A percentile compares a stretch with the other conserved stretches of the same genome.
Conservation (phyloP, 1,284 basidiomycete genomes). For the Tilletia walkeri region DNA sequence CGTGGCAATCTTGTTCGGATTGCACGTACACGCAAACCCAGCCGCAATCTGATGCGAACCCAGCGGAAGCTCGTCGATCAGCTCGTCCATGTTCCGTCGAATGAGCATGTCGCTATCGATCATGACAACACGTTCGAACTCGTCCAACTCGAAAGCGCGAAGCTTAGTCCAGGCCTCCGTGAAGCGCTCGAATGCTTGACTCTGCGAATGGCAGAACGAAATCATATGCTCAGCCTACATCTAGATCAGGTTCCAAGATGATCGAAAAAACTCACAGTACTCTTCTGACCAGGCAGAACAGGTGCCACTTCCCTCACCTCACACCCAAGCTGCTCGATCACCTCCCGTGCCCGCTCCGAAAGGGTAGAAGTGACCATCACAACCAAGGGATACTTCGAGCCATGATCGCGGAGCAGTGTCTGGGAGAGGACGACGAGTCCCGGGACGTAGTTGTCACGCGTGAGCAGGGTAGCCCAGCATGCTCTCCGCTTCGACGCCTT, state of each 20-base stretch:
- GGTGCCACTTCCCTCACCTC: conserved; percentile 34
- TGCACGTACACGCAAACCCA: conserved; percentile 86
- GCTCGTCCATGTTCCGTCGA: conserved; percentile 82
- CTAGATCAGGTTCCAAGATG: too few relatives aligned
- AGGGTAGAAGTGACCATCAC: conserved; percentile 40
- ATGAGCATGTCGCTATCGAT: conserved; percentile 91
- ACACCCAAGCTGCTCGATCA: conserved; percentile 32
- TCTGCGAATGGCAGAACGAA: conserved; percentile 13
- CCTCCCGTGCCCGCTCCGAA: conserved; percentile 23
- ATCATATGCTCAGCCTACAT: too few relatives aligned
- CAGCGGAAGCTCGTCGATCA: conserved; percentile 63
- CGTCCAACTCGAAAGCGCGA: conserved; percentile 42
- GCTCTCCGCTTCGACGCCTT: conserved; percentile 2
- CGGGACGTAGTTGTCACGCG: conserved; percentile 42
- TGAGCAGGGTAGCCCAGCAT: conserved; percentile 47
- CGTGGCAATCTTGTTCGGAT: conserved; percentile 75
- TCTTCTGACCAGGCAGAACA: conserved; percentile 26
- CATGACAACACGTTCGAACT: conserved; percentile 70
- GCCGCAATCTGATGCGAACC: conserved; percentile 74
- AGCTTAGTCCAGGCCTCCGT: conserved; percentile 53
- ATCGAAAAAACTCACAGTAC: conserved; percentile 21
- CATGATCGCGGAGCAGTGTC: conserved; percentile 33
- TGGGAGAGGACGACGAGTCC: conserved; percentile 42
- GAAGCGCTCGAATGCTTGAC: conserved; percentile 38
- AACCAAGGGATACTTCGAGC: conserved; percentile 36